Evolutionary conservation across 2,329 filamentous ascomycete species (phyloP), one percentile per base, ranked within the genome.

Genomic region (Colletotrichum sojae): DNA sequence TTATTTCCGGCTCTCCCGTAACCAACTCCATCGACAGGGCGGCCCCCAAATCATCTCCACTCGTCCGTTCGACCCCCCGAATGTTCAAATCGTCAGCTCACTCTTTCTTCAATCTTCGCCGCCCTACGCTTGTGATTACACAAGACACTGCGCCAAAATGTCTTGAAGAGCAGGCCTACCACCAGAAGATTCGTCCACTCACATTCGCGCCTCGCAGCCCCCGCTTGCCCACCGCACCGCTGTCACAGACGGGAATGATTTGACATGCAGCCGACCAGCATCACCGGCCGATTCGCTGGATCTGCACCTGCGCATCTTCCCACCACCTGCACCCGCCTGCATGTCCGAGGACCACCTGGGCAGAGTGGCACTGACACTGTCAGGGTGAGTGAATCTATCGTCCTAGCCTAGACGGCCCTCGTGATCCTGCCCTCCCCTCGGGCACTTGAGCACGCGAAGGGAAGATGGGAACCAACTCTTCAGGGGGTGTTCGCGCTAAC

Each of bases 401-500:
- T 27, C 49, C 36, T 18, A 12, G 52, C 49, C 36, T 18, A 12
- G 52, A 13, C 31, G 31, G 45, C 12, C 61, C 51, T 54, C 58
- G 22, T 63, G 51, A 56, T 56, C 31, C 53, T 56, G 53, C 53
- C 18, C 53, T 43, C 39, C 43, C 53, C 40, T 56, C 53, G 22
- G 53, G 53, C 20, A 45, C 43, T 36, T 36, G 31, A 10, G 31
- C 57, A 60, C 45, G 43, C 43, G 57, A 61, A 61, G 31, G 31
- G 31, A 36, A 36, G 1, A 36, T 36, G n/a, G 46, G 51, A 60
- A 49, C 48, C 12, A 48, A 46, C n/a, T 20, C 36, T 40, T 58
- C 65, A 40, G 49, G 40, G 60, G 61, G 40, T 43, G 66, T 69
- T 69, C 54, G 43, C 66, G 66, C 66, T 66, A 69, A 54, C 61